These are phyloP conservation scores for Ceratocystis smalleyi DNA, from an alignment of 2,329 filamentous ascomycete genomes.

Conservation along the genomic window DNA sequence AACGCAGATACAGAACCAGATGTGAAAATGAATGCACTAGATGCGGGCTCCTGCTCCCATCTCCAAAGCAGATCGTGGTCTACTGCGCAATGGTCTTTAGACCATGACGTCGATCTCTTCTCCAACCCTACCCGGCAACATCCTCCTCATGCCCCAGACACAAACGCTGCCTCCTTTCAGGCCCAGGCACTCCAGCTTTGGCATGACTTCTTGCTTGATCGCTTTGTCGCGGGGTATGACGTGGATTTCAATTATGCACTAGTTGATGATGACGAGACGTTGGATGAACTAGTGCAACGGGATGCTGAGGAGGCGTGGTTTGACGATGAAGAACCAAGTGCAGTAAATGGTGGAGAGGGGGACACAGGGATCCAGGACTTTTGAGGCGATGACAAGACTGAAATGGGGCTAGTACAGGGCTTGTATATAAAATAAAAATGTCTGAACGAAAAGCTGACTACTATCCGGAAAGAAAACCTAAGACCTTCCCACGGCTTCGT, in stretches of 20 bases:
- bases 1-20: neutral
- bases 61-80: neutral
- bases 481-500: too few relatives aligned
- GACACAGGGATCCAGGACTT: constrained; percentile 62
- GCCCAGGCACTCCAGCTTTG: constrained; percentile 55
- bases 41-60: neutral
- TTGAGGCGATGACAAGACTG: too few relatives aligned
- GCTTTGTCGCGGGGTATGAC: constrained; percentile 62
- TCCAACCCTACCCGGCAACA: neutral
- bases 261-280: constrained; percentile 58
- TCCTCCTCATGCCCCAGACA: neutral
- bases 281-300: constrained; percentile 40
- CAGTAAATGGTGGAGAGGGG: constrained; percentile 28
- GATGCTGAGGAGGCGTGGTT: constrained; percentile 63
- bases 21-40: neutral
- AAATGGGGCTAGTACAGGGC: neutral
- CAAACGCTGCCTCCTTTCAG: constrained; percentile 20
- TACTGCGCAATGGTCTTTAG: neutral
- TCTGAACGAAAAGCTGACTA: too few relatives aligned
- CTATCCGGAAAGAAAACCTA: too few relatives aligned
- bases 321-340: constrained; percentile 56
- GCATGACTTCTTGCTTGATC: constrained; percentile 53
- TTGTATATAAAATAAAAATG: neutral
- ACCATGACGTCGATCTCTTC: neutral
- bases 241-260: constrained; percentile 59